phyloP scores from a whole-genome alignment of 352 stramenopile genomes.

The Thraustochytrium sp. region DNA sequence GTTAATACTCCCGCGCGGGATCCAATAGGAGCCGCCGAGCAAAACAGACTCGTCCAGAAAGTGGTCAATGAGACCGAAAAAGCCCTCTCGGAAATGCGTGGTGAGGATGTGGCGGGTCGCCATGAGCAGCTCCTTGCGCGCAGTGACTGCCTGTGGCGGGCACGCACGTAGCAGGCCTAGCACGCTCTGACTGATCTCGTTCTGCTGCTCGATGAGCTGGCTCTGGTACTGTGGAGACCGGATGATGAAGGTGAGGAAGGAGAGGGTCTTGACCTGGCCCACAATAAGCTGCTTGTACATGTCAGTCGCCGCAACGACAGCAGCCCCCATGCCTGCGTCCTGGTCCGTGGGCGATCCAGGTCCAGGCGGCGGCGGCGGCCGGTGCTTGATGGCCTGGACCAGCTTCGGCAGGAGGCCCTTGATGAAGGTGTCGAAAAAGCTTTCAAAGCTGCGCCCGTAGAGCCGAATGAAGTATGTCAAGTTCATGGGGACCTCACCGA shows the following conservation, averaged over 20 bases:
- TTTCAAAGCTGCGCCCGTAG: conserved; percentile 91
- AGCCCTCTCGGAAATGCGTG: conserved; percentile 91
- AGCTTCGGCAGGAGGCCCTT: conserved; percentile 89
- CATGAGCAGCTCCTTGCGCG: conserved; percentile 92
- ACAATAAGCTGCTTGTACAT: conserved; percentile 73
- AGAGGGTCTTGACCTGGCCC: conserved; percentile 94
- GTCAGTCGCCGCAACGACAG: neutral
- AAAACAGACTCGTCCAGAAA: conserved; percentile 91
- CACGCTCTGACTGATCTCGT: conserved; percentile 84
- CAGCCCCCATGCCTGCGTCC: too few species aligned
- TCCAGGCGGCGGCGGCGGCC: too few species aligned
- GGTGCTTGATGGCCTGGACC: conserved; percentile 85
- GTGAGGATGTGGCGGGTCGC: conserved; percentile 92
- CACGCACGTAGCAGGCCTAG: conserved; percentile 89
- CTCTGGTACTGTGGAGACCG: conserved; percentile 75
- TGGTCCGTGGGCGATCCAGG: too few species aligned
- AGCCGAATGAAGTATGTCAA: conserved; percentile 98
- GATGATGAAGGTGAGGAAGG: conserved; percentile 94
- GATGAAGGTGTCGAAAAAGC: conserved; percentile 90
- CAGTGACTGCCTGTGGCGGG: conserved; percentile 83
- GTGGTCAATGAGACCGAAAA: conserved; percentile 86
- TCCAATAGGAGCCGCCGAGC: conserved; percentile 68
- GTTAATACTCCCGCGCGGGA: conserved; percentile 50
- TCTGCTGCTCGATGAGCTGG: conserved; percentile 55
- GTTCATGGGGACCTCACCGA: conserved; percentile 93